Evolutionary conservation across 352 stramenopile species (phyloP), one percentile per base, ranked within the genome.

Genomic region (Pythium dissimile): DNA sequence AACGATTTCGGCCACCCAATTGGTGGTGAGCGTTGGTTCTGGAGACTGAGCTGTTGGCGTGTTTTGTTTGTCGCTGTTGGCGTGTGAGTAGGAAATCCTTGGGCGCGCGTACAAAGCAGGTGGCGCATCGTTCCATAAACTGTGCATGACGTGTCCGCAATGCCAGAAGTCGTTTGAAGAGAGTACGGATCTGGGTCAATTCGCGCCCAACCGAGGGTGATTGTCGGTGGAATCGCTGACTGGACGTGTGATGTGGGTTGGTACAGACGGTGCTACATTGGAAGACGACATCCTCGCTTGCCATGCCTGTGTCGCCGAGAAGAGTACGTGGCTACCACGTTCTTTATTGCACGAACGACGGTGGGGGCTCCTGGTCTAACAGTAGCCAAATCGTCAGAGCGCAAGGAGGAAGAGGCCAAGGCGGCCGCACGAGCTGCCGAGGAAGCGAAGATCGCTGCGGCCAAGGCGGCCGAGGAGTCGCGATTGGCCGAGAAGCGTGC

Each of bases 111-210:
- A 93, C 47, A 82, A 84, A 23, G 77, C 72, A 50, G 83, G 67
- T 0, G 78, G 81, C 27, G 60, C 63, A 2, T 72, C 72, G 3
- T 93, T 90, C 69, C 83, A 93, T 59, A 86, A 86, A 42, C 69
- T 89, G 13, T 93, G 83, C 47, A 90, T 93, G 79, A 47, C 84
- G 27, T 93, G 83, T 62, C 84, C 79, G 0, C 62, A 77, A 28
- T 93, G 80, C 62, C 66, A 77, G 21, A 88, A 91, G 57, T 62
- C 86, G 13, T 63, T 81, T 1, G 77, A 84, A 62, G 80, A 93
- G 73, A 69, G 75, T 83, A n/a, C n/a, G n/a, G n/a, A n/a, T n/a
- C n/a, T n/a, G n/a, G n/a, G n/a, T n/a, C n/a, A n/a, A n/a, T n/a
- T n/a, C n/a, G n/a, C n/a, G n/a, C n/a, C n/a, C n/a, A n/a, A n/a